Percentiles rank a stretch among this genome's conserved stretches.
Evolutionary conservation across 768 basidiomycete genomes (phyloP).

Genomic region (Panaeolus papilionaceus): DNA sequence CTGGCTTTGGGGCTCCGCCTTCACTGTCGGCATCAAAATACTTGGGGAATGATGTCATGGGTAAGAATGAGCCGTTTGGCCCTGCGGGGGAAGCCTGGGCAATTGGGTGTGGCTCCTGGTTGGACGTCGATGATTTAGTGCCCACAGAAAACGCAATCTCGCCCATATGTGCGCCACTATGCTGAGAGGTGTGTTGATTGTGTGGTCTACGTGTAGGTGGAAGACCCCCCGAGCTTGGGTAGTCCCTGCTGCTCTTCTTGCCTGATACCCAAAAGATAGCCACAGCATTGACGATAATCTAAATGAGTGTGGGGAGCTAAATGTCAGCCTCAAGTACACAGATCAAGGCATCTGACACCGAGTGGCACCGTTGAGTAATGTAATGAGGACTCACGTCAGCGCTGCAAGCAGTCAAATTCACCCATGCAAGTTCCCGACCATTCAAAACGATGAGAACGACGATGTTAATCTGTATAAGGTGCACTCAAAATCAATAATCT

Average conservation of each 20-base stretch:
- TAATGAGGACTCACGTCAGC: slow-evolving; percentile 35
- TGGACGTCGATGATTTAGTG: slow-evolving; percentile 16
- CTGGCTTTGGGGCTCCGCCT: slow-evolving; percentile 11
- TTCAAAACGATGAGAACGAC: slow-evolving; percentile 50
- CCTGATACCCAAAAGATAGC: slow-evolving; percentile 54
- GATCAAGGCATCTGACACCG: background rate
- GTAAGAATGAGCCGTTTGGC: background rate
- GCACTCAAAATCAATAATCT: background rate
- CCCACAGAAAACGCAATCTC: slow-evolving; percentile 18
- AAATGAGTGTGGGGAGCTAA: background rate
- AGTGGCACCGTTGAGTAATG: slow-evolving; percentile 1
- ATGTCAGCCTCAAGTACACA: background rate
- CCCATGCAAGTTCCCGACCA: slow-evolving; percentile 53
- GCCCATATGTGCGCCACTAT: slow-evolving; percentile 14
- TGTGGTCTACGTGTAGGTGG: slow-evolving; percentile 19
- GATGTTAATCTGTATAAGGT: slow-evolving; percentile 42
- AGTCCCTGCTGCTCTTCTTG: slow-evolving; percentile 19
- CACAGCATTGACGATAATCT: slow-evolving; percentile 54
- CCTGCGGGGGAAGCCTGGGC: background rate
- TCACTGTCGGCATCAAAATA: slow-evolving; percentile 21
- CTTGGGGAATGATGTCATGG: slow-evolving; percentile 20
- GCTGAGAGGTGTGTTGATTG: slow-evolving; percentile 8
- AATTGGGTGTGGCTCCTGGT: background rate
- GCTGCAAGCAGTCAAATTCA: slow-evolving; percentile 49
- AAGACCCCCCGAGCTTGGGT: slow-evolving; percentile 20